Conservation (phyloP, 2,329 filamentous ascomycete species). For the Fusarium tricinctum region DNA sequence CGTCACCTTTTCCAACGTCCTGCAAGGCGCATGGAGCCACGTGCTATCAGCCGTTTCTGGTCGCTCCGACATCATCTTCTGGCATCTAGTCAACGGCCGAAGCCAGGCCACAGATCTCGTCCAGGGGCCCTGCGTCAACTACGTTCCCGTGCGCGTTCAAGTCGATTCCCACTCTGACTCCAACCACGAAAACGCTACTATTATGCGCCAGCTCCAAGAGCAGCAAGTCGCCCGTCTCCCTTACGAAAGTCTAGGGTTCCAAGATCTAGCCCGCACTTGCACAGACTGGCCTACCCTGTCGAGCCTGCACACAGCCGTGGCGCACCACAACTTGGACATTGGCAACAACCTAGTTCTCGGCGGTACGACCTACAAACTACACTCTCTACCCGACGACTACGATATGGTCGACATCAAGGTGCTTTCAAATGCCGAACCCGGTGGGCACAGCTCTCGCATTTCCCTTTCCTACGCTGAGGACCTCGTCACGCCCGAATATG, state of each 20-base stretch:
- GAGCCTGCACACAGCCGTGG: conserved; percentile 14
- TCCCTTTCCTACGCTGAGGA: conserved; percentile 17
- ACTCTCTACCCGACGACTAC: conserved; percentile 17
- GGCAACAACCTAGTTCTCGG: conserved; percentile 12
- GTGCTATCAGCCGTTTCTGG: conserved; percentile 17
- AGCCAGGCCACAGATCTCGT: conserved; percentile 16
- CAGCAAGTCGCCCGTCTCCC: conserved; percentile 15
- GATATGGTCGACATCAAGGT: conserved; percentile 17
- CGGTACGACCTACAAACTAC: conserved; percentile 9
- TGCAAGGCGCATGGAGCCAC: conserved; percentile 11
- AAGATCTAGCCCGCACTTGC: conserved; percentile 17
- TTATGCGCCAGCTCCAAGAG: conserved; percentile 16
- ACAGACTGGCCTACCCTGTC: conserved; percentile 16
- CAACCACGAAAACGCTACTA: conserved; percentile 4
- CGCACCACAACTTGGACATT: conserved; percentile 17
- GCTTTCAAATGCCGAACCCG: conserved; percentile 15
- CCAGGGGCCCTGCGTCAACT: conserved; percentile 17
- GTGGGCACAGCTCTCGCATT: conserved; percentile 19
- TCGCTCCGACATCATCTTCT: conserved; percentile 13
- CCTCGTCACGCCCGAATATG: conserved; percentile 16
- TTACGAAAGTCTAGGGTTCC: conserved; percentile 20
- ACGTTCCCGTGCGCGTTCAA: conserved; percentile 16
- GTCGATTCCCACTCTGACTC: conserved; percentile 11
- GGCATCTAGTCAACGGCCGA: conserved; percentile 20
- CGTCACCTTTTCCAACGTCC: conserved; percentile 19